These are phyloP conservation scores for Verbena officinalis DNA, from an alignment of 257 asterid genomes.

Conservation along the genomic window DNA sequence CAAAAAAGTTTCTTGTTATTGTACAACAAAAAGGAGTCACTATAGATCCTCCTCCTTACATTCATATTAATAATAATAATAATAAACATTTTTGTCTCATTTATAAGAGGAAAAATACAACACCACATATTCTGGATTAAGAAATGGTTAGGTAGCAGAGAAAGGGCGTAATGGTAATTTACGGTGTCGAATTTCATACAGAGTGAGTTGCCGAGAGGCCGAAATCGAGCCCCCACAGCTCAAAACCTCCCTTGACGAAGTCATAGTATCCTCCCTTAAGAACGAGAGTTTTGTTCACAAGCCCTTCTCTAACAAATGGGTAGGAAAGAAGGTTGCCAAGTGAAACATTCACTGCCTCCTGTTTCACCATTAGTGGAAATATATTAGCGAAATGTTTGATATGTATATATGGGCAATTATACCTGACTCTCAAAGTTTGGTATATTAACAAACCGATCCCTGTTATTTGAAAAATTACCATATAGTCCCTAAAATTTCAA, in stretches of 20 bases:
- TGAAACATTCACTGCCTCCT: slow-evolving; percentile 96
- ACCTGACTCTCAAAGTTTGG: too few species aligned
- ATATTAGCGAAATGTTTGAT: not conserved
- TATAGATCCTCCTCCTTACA: slow-evolving; percentile 38
- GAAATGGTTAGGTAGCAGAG: slow-evolving; percentile 35
- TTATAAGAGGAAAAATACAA: slow-evolving; percentile 38
- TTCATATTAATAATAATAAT: slow-evolving; percentile 20
- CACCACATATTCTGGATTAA: slow-evolving; percentile 26
- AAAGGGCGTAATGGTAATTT: slow-evolving; percentile 24
- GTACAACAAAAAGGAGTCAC: slow-evolving; percentile 31
- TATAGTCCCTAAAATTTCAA: too few species aligned
- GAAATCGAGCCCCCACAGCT: slow-evolving; percentile 94
- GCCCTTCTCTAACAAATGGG: slow-evolving; percentile 87
- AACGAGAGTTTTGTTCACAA: slow-evolving; percentile 87
- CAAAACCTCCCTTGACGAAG: slow-evolving; percentile 77
- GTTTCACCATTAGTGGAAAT: slow-evolving; percentile 9
- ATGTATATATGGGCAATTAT: too few species aligned
- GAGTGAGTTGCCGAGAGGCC: slow-evolving; percentile 71
- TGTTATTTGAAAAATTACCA: too few species aligned
- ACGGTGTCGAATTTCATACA: slow-evolving; percentile 65
- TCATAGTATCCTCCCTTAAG: slow-evolving; percentile 90
- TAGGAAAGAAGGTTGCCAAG: slow-evolving; percentile 82
- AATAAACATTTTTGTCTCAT: slow-evolving; percentile 9
- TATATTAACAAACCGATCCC: too few species aligned
- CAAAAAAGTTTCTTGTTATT: slow-evolving; percentile 21